These are phyloP conservation scores for Tilletia walkeri DNA, from an alignment of 1,284 basidiomycete genomes.

Conservation along the genomic window DNA sequence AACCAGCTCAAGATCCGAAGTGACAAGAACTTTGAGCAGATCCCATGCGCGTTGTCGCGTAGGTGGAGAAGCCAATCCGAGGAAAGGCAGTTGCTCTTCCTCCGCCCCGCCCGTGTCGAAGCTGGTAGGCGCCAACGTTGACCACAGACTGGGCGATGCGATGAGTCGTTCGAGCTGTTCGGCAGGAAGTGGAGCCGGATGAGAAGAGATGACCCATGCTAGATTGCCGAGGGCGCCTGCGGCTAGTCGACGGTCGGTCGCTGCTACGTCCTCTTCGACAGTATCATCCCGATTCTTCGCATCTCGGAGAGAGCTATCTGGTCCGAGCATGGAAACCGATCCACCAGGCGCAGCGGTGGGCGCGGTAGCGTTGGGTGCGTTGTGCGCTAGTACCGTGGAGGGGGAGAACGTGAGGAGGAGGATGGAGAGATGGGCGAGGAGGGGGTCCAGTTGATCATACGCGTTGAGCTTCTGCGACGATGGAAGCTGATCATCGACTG, in stretches of 20 bases:
- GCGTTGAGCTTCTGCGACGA: conserved; percentile 8
- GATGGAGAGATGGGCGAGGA: conserved; percentile 29
- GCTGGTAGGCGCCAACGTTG: neutral
- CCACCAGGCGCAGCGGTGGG: neutral
- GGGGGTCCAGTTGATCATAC: conserved; percentile 30
- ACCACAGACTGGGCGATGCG: conserved; percentile 9
- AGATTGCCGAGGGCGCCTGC: conserved; percentile 45
- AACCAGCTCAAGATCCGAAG: conserved; percentile 15
- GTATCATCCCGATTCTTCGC: conserved; percentile 53
- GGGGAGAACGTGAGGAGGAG: conserved; percentile 37
- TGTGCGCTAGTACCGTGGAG: conserved; percentile 31
- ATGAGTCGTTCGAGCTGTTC: conserved; percentile 2
- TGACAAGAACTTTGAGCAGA: conserved; percentile 26
- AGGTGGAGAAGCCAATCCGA: neutral
- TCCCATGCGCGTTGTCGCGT: conserved; percentile 14
- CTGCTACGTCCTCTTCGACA: conserved; percentile 49
- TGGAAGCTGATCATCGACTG: neutral
- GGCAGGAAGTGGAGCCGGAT: neutral
- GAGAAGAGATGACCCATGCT: conserved; percentile 26
- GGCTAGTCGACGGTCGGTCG: conserved; percentile 47
- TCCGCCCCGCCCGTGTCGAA: conserved; percentile 1
- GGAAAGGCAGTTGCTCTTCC: neutral
- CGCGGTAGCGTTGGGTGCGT: neutral
- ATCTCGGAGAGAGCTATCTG: conserved; percentile 27
- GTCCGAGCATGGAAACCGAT: neutral